Percentiles rank a stretch among this genome's conserved stretches.
Conservation (phyloP, 2,329 filamentous ascomycete genomes). For the Fonsecaea monophora region DNA sequence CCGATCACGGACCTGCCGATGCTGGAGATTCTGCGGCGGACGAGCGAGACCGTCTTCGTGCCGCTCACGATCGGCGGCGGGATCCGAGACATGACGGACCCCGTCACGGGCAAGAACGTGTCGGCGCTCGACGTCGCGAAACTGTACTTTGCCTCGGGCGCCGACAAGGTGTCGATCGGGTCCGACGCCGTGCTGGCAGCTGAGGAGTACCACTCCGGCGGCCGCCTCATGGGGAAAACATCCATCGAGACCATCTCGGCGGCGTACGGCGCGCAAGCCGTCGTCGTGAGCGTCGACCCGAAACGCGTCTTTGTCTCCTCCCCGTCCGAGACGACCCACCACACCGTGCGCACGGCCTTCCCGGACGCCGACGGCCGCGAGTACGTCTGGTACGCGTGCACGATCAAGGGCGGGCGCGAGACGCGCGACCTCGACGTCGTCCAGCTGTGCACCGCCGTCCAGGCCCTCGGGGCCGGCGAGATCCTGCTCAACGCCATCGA, state of each 20-base stretch:
- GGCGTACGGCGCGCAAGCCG: constrained; percentile 95
- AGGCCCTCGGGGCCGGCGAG: constrained; percentile 95
- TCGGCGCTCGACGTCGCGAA: constrained; percentile 90
- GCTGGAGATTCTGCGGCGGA: constrained; percentile 87
- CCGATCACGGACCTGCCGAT: constrained; percentile 91
- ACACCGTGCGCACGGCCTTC: constrained; percentile 73
- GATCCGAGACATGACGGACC: constrained; percentile 87
- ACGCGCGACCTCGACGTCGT: constrained; percentile 92
- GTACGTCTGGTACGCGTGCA: constrained; percentile 97
- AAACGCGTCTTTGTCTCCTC: constrained; percentile 83
- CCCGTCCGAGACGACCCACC: constrained; percentile 69
- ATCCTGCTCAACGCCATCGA: constrained; percentile 98
- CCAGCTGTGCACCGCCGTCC: constrained; percentile 84
- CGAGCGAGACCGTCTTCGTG: constrained; percentile 92
- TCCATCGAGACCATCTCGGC: constrained; percentile 94
- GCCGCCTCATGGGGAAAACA: constrained; percentile 76
- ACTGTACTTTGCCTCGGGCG: constrained; percentile 96
- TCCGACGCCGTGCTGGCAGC: constrained; percentile 93
- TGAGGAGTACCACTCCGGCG: constrained; percentile 82
- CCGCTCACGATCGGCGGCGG: constrained; percentile 94
- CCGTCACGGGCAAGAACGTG: constrained; percentile 79
- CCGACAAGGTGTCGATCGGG: constrained; percentile 97
- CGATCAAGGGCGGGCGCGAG: constrained; percentile 92
- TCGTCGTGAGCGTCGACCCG: constrained; percentile 94
- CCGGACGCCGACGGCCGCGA: constrained; percentile 75